phyloP scores from a whole-genome alignment of 352 stramenopile species.

The Phytophthora podocarpi region DNA sequence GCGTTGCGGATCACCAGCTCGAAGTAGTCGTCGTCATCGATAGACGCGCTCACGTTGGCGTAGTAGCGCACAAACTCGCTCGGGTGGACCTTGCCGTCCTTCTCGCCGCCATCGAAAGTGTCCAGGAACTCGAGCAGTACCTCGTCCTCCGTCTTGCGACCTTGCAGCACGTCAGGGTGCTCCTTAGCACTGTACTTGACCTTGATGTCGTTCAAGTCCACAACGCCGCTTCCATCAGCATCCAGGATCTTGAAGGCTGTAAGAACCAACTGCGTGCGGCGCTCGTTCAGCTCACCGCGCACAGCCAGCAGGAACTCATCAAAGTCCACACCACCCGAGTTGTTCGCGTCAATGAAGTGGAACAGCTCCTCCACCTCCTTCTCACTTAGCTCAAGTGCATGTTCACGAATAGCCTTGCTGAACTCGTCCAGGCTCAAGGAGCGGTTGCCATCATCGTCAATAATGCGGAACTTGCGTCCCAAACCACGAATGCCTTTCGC shows the following conservation, averaged over 20 bases:
- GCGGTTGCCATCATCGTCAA: constrained; percentile 88
- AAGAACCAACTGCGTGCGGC: constrained; percentile 76
- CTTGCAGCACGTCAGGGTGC: constrained; percentile 86
- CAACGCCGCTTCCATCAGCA: constrained; percentile 66
- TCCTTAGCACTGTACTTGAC: constrained; percentile 79
- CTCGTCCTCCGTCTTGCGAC: constrained; percentile 71
- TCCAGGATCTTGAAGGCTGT: constrained; percentile 82
- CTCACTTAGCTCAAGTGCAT: constrained; percentile 59
- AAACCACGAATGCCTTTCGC: constrained; percentile 76
- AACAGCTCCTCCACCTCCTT: constrained; percentile 77
- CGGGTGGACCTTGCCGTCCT: constrained; percentile 85
- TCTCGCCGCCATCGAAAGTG: constrained; percentile 87
- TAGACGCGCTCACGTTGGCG: constrained; percentile 87
- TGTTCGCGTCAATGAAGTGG: constrained; percentile 83
- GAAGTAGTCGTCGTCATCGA: constrained; percentile 93
- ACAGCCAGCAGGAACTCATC: constrained; percentile 85
- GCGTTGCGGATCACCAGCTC: constrained; percentile 93
- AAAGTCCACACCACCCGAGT: constrained; percentile 81
- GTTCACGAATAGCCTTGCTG: constrained; percentile 73
- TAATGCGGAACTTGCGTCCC: constrained; percentile 89
- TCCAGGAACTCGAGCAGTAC: constrained; percentile 86
- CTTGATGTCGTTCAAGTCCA: constrained; percentile 82
- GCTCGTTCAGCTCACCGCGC: constrained; percentile 75
- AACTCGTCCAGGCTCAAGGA: constrained; percentile 80
- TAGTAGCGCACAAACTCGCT: constrained; percentile 93